Evolutionary conservation across 805 yeast species (phyloP), one percentile per base, ranked within the genome.

Genomic region (Hyphopichia homilentoma): DNA sequence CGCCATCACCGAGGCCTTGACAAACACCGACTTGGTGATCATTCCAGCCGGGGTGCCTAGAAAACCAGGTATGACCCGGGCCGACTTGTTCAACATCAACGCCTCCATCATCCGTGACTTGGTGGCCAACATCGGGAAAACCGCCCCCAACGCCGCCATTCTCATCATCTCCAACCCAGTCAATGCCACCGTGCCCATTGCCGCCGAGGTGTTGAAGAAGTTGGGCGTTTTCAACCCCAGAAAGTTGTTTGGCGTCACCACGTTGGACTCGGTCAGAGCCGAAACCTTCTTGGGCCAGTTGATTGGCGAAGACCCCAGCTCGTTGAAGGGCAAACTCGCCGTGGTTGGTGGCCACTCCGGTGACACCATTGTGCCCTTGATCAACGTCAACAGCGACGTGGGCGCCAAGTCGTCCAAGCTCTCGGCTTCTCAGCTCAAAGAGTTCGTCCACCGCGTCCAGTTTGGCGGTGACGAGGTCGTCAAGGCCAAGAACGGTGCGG

Each of bases 381-480:
- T 51, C 14, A 38, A 53, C 29, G 32, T 40, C 21, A 43, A 48
- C 25, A 24, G 34, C 12, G 26, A 39, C 9, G 32, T 51, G 22
- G 27, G 48, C 18, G 36, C 32, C 14, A 43, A 46, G 26, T 50
- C 40, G 2, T 11, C 19, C 5, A 19, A 40, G 5, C 23, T 22
- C 6, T 44, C 50, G 16, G 32, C 35, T 25, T 21, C 37, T 18
- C 35, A 41, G 8, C 53, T 53, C 35, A 44, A 52, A 9, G 47
- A 47, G 21, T 64, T 67, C 46, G 48, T 66, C 36, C 52, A 63
- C 49, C 53, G 73, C 42, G 73, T 67, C 23, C 73, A 66, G 46
- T 67, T 59, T 40, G 95, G 95, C 41, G 97, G 97, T 56, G 97
- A 89, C 58, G 97, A 90, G 64, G 95, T 89, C 29, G 97, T 89